These are phyloP conservation scores for Chalciporus chontae DNA, from an alignment of 768 basidiomycete genomes.

Conservation along the genomic window DNA sequence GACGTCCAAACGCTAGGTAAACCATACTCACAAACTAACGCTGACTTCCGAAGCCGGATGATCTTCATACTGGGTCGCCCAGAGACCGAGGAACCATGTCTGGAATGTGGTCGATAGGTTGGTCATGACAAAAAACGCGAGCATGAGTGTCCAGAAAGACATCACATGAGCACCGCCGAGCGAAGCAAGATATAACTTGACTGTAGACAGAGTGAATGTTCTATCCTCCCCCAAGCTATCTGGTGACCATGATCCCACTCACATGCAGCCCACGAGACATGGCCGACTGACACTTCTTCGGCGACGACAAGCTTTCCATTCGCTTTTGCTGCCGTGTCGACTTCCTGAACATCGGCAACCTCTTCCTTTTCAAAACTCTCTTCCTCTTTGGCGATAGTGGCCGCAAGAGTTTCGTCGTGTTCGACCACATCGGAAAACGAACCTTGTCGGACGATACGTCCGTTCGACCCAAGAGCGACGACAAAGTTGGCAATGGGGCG, in stretches of 20 bases:
- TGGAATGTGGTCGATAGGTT: slow-evolving; percentile 25
- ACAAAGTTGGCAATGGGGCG: slow-evolving; percentile 34
- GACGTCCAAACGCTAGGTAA: background rate
- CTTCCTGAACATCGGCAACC: slow-evolving; percentile 18
- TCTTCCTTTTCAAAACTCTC: slow-evolving; percentile 6
- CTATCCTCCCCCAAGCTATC: background rate
- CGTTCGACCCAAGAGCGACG: slow-evolving; percentile 52
- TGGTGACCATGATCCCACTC: slow-evolving; percentile 21
- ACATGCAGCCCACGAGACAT: slow-evolving; percentile 50
- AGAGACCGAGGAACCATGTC: slow-evolving; percentile 44
- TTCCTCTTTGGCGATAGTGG: slow-evolving; percentile 15
- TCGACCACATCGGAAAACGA: slow-evolving; percentile 46
- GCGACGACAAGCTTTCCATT: slow-evolving; percentile 61
- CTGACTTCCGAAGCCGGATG: slow-evolving; percentile 32
- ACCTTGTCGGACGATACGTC: slow-evolving; percentile 47
- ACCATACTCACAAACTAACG: slow-evolving; percentile 31
- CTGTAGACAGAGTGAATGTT: slow-evolving; percentile 27
- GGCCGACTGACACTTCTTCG: slow-evolving; percentile 61
- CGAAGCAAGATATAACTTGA: slow-evolving; percentile 28
- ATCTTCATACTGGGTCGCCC: slow-evolving; percentile 41
- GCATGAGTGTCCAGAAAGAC: slow-evolving; percentile 31
- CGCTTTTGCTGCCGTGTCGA: slow-evolving; percentile 12
- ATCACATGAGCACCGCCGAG: slow-evolving; percentile 22
- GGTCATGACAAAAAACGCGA: slow-evolving; percentile 13
- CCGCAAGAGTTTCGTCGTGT: slow-evolving; percentile 32